Evolutionary conservation across 345 rosid genomes (phyloP).

Genomic region (Bruguiera gymnorhiza): DNA sequence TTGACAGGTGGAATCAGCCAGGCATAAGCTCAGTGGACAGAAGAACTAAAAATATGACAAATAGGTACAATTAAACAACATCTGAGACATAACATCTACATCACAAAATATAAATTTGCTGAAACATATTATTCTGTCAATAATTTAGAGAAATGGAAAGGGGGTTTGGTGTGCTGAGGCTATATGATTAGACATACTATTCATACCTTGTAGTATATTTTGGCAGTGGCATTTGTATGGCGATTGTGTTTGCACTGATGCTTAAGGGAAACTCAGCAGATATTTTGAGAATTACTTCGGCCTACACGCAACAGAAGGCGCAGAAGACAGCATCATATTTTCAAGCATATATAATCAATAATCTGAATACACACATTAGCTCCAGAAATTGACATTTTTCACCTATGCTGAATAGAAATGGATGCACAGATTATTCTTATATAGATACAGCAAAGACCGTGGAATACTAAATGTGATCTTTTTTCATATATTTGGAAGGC

Average conservation of each 20-base stretch:
- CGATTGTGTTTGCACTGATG: slow-evolving; percentile 78
- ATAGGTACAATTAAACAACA: not conserved
- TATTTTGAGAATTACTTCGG: slow-evolving; percentile 85
- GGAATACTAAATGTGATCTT: too few relatives aligned
- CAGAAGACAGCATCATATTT: not conserved
- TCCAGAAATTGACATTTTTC: not conserved
- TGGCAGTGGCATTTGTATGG: slow-evolving; percentile 88
- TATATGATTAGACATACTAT: not conserved
- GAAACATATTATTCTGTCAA: not conserved
- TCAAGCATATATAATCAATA: not conserved
- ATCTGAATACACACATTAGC: not conserved
- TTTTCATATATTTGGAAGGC: too few relatives aligned
- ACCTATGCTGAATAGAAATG: not conserved
- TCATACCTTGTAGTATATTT: slow-evolving; percentile 79
- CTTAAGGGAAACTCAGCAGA: slow-evolving; percentile 77
- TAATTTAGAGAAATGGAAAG: slow-evolving; percentile 1
- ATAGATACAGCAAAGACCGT: too few relatives aligned
- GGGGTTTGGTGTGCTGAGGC: not conserved
- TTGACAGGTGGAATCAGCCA: too few relatives aligned
- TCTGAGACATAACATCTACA: not conserved
- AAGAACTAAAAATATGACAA: not conserved
- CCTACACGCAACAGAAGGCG: slow-evolving; percentile 48
- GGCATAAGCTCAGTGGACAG: too few relatives aligned
- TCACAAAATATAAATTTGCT: not conserved
- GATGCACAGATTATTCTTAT: too few relatives aligned